Conservation (phyloP, 2,329 filamentous ascomycete genomes). For the Plectosphaerella cucumerina region DNA sequence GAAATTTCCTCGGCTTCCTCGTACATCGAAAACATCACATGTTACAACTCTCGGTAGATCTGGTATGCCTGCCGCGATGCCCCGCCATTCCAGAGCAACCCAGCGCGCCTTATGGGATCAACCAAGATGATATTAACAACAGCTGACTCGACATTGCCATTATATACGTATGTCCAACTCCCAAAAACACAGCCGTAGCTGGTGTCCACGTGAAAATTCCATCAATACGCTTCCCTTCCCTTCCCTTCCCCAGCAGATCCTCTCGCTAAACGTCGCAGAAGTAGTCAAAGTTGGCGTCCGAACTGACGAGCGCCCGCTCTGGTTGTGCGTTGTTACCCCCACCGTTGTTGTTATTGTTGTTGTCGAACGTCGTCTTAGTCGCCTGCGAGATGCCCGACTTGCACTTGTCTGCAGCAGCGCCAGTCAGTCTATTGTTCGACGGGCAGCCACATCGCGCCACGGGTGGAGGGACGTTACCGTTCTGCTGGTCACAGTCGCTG, state of each 20-base stretch:
- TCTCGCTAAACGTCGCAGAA: constrained; percentile 37
- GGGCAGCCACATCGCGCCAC: background rate
- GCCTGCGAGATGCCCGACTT: constrained; percentile 21
- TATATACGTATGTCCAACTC: too few relatives aligned
- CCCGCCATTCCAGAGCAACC: too few relatives aligned
- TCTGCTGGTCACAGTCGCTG: constrained; percentile 40
- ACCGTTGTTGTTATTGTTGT: constrained; percentile 9
- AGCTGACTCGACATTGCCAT: too few relatives aligned
- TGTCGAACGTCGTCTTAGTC: constrained; percentile 13
- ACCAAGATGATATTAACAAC: too few relatives aligned
- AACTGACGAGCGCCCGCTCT: constrained; percentile 29
- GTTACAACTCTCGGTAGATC: too few relatives aligned
- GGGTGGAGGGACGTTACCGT: constrained; percentile 26
- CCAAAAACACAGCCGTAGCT: background rate
- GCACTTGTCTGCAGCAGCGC: constrained; percentile 29
- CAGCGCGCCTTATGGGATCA: too few relatives aligned
- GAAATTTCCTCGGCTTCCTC: too few relatives aligned
- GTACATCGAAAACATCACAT: too few relatives aligned
- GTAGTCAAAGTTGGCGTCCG: constrained; percentile 39
- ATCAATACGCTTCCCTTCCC: background rate
- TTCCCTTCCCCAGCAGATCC: background rate
- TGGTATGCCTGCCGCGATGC: too few relatives aligned
- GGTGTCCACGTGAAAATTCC: background rate
- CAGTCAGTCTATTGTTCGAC: background rate
- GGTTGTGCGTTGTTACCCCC: constrained; percentile 5